A percentile compares a stretch with the other conserved stretches of the same genome.
Conservation (phyloP, 371 early-diverging fungal species). For the Thermomucor indicae-seudaticae region DNA sequence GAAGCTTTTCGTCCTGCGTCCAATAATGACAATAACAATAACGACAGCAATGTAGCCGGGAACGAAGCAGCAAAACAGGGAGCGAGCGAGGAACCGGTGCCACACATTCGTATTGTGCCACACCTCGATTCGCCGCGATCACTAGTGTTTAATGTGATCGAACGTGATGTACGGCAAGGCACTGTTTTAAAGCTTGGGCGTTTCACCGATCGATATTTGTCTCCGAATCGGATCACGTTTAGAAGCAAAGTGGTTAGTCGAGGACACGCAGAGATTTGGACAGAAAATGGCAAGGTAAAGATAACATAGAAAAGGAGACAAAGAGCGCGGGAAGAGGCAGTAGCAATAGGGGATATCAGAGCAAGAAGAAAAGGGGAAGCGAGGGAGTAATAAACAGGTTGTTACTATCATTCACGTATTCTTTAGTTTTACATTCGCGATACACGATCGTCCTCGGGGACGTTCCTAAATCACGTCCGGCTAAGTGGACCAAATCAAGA, state of each 20-base stretch:
- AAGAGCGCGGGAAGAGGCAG: not conserved
- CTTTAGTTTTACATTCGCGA: constrained; percentile 81
- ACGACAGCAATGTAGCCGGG: not conserved
- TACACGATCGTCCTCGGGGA: constrained; percentile 84
- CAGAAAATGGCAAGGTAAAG: constrained; percentile 34
- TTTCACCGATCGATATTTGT: constrained; percentile 53
- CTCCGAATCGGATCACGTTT: constrained; percentile 60
- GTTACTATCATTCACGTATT: too few relatives aligned
- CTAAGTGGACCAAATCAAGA: constrained; percentile 74
- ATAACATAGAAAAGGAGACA: not conserved
- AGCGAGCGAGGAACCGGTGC: constrained; percentile 15
- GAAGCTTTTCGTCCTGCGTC: constrained; percentile 1
- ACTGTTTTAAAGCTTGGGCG: constrained; percentile 71
- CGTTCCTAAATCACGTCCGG: constrained; percentile 81
- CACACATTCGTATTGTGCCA: constrained; percentile 71
- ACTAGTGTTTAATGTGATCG: constrained; percentile 74
- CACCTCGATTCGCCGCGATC: constrained; percentile 68
- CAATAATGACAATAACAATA: not conserved
- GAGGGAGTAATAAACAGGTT: constrained; percentile 17
- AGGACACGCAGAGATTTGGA: constrained; percentile 81
- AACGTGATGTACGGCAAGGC: constrained; percentile 66
- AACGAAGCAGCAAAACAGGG: not conserved
- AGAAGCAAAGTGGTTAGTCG: constrained; percentile 80
- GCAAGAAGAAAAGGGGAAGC: not conserved
- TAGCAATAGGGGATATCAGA: not conserved